phyloP scores from a whole-genome alignment of 345 rosid genomes.

The sweet orange (Citrus sinensis) region DVS_A1.0 CM039169.1:19573501-19574000 shows the following conservation, averaged over 20 bases:
- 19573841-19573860: slow-evolving; percentile 8
- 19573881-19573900: slow-evolving; percentile 25
- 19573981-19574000: too few relatives aligned
- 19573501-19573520: slow-evolving; percentile 6
- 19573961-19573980: too few relatives aligned
- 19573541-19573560: not conserved
- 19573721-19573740: slow-evolving; percentile 64
- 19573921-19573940: not conserved
- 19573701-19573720: slow-evolving; percentile 39
- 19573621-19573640: slow-evolving; percentile 29
- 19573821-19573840: not conserved
- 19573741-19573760: slow-evolving; percentile 18
- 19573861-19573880: slow-evolving; percentile 21
- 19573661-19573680: slow-evolving; percentile 41
- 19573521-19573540: slow-evolving; percentile 7
- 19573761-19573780: slow-evolving; percentile 22
- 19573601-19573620: slow-evolving; percentile 27
- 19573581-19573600: slow-evolving; percentile 48
- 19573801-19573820: slow-evolving; percentile 20
- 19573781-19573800: slow-evolving; percentile 26
- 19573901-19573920: slow-evolving; percentile 28
- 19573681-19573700: slow-evolving; percentile 32
- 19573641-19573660: slow-evolving; percentile 33
- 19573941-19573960: too few relatives aligned
- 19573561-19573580: slow-evolving; percentile 2